Evolutionary conservation across 2,329 filamentous ascomycete species (phyloP).

Genomic region (Ceratocystiopsis brevicomis): DNA sequence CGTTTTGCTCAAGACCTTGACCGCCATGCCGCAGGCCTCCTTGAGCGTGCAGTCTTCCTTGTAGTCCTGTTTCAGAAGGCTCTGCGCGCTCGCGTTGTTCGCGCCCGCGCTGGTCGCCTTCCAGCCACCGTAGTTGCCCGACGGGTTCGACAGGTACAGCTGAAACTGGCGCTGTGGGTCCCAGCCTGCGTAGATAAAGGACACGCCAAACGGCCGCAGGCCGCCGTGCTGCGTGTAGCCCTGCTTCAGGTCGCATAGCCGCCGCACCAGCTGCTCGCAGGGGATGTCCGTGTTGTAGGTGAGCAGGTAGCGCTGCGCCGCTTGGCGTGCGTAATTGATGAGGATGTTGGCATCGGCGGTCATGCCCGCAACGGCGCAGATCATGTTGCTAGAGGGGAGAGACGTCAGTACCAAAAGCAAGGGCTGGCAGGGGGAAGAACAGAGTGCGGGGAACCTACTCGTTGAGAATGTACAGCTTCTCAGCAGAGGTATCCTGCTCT

Average conservation of each 20-base stretch:
- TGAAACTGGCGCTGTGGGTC: conserved; percentile 94
- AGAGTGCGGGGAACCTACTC: conserved; percentile 42
- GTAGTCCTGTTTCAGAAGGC: conserved; percentile 96
- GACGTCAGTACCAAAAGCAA: too few relatives aligned
- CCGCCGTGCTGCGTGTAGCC: conserved; percentile 98
- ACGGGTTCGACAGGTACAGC: conserved; percentile 96
- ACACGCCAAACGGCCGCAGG: conserved; percentile 92
- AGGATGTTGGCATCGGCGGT: conserved; percentile 99
- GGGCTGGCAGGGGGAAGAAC: too few relatives aligned
- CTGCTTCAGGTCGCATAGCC: conserved; percentile 94
- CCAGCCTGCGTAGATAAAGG: conserved; percentile 98
- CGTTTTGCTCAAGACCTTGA: conserved; percentile 98
- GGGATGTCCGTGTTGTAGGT: conserved; percentile 99
- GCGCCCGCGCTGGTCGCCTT: conserved; percentile 96
- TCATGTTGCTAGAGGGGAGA: conserved; percentile 66
- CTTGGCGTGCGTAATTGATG: conserved; percentile 97
- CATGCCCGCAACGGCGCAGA: conserved; percentile 97
- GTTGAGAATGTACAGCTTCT: conserved; percentile 99
- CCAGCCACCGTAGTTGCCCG: conserved; percentile 97
- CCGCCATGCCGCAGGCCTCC: conserved; percentile 90
- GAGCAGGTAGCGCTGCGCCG: conserved; percentile 89
- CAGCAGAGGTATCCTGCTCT: conserved; percentile 97
- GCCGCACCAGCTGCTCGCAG: conserved; percentile 93
- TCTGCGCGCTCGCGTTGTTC: conserved; percentile 95
- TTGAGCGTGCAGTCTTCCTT: conserved; percentile 94